Conservation (phyloP, 257 asterid genomes). For the Solanum medicagineum region DNA sequence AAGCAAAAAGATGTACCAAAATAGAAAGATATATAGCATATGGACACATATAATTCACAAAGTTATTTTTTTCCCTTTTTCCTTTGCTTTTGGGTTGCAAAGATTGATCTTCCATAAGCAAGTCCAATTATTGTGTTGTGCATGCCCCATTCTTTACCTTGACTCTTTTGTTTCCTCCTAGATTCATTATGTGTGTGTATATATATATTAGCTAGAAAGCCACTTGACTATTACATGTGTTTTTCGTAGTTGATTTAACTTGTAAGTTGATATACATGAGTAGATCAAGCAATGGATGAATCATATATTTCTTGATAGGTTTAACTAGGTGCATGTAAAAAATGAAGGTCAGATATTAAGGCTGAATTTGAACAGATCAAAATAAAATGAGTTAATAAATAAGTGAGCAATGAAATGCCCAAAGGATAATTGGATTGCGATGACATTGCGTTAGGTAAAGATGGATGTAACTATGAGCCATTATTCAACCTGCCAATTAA, state of each 20-base stretch:
- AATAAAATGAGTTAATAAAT: background rate
- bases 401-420: background rate
- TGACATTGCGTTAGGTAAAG: background rate
- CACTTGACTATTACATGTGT: background rate
- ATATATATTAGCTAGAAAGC: background rate
- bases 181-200: background rate
- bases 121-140: background rate
- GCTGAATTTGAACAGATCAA: background rate
- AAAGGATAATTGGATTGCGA: background rate
- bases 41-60: background rate
- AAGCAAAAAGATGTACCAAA: background rate
- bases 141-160: background rate
- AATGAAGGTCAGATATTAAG: background rate
- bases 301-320: no score
- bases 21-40: background rate
- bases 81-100: background rate
- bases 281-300: background rate
- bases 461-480: background rate
- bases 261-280: background rate
- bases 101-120: background rate
- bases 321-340: no score
- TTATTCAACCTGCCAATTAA: background rate
- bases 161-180: background rate
- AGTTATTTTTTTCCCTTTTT: background rate
- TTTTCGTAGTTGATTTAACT: background rate